These are phyloP conservation scores for Metarhizium brunneum DNA, from an alignment of 2,329 filamentous ascomycete genomes.

Conservation along the genomic window DNA sequence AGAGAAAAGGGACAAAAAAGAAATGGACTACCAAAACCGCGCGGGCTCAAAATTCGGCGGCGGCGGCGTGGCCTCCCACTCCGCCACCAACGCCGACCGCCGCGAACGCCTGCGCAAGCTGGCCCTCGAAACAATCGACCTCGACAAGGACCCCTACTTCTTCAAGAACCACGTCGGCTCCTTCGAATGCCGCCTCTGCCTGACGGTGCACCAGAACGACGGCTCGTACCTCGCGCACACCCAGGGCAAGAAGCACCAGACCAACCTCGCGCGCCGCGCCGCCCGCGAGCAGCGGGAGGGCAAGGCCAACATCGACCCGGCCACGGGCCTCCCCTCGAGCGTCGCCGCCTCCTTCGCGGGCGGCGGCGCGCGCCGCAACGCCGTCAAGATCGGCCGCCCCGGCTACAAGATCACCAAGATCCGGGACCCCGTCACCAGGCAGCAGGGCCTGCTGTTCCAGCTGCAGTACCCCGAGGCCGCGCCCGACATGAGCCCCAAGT, in stretches of 20 bases:
- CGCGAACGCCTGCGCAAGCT: constrained; percentile 96
- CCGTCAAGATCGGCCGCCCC: constrained; percentile 90
- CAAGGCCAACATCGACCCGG: constrained; percentile 56
- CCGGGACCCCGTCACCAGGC: constrained; percentile 76
- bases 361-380: constrained; percentile 59
- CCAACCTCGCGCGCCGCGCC: constrained; percentile 88
- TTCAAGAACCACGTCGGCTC: constrained; percentile 99
- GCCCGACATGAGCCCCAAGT: constrained; percentile 64
- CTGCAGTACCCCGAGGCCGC: constrained; percentile 90
- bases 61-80: constrained; percentile 88
- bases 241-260: constrained; percentile 97
- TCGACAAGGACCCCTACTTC: constrained; percentile 99
- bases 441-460: constrained; percentile 90
- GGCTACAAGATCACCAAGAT: constrained; percentile 98
- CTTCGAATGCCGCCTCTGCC: constrained; percentile 93
- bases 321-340: constrained; percentile 63
- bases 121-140: constrained; percentile 95
- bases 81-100: constrained; percentile 90
- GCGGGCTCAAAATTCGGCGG: constrained; percentile 97
- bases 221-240: constrained; percentile 98
- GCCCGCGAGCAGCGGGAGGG: constrained; percentile 93
- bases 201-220: constrained; percentile 98
- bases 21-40: constrained; percentile 76
- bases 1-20: not conserved
- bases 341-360: constrained; percentile 59